Base-by-base conservation (phyloP, 257 asterid genomes). In the Petrea volubilis region DNA sequence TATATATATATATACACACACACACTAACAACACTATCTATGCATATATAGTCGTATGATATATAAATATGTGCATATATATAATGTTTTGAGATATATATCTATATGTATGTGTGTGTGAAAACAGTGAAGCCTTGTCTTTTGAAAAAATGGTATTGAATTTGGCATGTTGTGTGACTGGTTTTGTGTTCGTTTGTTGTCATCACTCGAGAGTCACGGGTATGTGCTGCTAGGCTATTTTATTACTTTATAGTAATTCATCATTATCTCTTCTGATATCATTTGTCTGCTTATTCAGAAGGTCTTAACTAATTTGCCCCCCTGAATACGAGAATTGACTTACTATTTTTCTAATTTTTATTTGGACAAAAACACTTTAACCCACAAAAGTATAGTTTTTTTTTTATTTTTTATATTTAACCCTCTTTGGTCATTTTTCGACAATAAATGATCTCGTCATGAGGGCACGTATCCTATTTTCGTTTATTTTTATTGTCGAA, bases 141-240 rank as follows among this genome's bases (percentile, higher is more conserved):
- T 7, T 14, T 15, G 6, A 17, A 11, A 49, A 47, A 50, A 28
- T 18, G 7, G 36, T 11, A 41, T 20, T 40, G 36, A 36, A 38
- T 15, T 46, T 44, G 58, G 27, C 58, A 47, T 64, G 15, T 66
- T 27, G 31, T 49, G 44, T 17, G 11, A 11, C 21, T 66, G 27
- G 6, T 10, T n/a, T 66, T 27, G 18, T 7, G 36, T 25, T 14
- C 23, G 29, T 38, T 7, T 25, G 7, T n/a, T 64, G 71, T 64
- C 71, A 51, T 72, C 46, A 51, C 15, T 67, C 11, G 50, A 15
- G 21, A 23, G 73, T 77, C 78, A 77, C 78, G 78, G 75, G 72
- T 53, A 61, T 15, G 9, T 60, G 38, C 53, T 33, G 36, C 25
- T 21, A n/a, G 21, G 14, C 24, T 2, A n/a, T 59, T 60, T 23